Evolutionary conservation across 2,329 filamentous ascomycete genomes (phyloP).

Genomic region (Phaeosphaeria sp.): DNA sequence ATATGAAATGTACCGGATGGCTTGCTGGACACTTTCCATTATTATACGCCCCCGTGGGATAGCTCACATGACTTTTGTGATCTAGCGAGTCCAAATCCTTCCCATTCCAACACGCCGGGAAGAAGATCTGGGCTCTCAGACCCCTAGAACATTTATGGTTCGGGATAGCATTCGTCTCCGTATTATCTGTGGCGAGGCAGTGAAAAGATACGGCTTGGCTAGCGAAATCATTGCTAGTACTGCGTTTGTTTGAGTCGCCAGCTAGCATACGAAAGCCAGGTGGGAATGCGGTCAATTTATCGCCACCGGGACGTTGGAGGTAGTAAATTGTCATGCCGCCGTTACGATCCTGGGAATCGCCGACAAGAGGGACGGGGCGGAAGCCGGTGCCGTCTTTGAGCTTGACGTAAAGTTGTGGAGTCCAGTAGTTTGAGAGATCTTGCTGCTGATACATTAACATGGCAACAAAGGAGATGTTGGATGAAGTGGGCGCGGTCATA

Average conservation of each 20-base stretch:
- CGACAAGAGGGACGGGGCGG: slow-evolving; percentile 62
- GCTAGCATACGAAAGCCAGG: slow-evolving; percentile 73
- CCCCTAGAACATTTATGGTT: slow-evolving; percentile 67
- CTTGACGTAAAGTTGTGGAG: slow-evolving; percentile 73
- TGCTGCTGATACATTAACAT: slow-evolving; percentile 7
- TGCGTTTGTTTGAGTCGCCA: slow-evolving; percentile 67
- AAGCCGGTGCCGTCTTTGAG: slow-evolving; percentile 54
- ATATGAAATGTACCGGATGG: slow-evolving; percentile 44
- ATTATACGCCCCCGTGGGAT: slow-evolving; percentile 58
- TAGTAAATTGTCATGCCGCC: slow-evolving; percentile 80
- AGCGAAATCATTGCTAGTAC: slow-evolving; percentile 54
- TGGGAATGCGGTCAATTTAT: slow-evolving; percentile 73
- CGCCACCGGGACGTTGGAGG: slow-evolving; percentile 58
- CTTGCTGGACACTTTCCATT: slow-evolving; percentile 60
- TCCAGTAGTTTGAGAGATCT: slow-evolving; percentile 73
- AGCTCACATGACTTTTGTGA: slow-evolving; percentile 69
- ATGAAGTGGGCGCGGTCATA: slow-evolving; percentile 25
- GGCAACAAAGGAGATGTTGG: background rate
- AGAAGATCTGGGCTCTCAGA: slow-evolving; percentile 71
- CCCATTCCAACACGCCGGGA: slow-evolving; percentile 72
- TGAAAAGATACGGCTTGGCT: slow-evolving; percentile 62
- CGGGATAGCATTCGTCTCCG: slow-evolving; percentile 67
- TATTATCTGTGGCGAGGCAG: slow-evolving; percentile 57
- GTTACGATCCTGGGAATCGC: slow-evolving; percentile 52
- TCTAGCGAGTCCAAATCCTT: slow-evolving; percentile 62